These are phyloP conservation scores for Litchi chinensis DNA, from an alignment of 345 rosid species.

Conservation along the genomic window DNA sequence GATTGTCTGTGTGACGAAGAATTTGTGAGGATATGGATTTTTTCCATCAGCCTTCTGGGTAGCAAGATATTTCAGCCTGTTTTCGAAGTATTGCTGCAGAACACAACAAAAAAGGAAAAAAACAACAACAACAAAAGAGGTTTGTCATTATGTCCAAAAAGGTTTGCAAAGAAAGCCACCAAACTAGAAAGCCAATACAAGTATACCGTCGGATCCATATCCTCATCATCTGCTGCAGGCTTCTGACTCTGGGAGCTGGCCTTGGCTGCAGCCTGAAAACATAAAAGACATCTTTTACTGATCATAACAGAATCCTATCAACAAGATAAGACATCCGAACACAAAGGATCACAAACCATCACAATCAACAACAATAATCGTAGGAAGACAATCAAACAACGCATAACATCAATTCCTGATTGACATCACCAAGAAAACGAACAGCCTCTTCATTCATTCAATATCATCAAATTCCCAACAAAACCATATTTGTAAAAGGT, in stretches of 20 bases:
- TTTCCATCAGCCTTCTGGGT: conserved; percentile 66
- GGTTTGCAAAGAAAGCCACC: not conserved
- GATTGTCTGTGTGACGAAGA: conserved; percentile 57
- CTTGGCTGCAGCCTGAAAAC: conserved; percentile 50
- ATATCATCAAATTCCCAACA: not conserved
- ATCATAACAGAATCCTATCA: not conserved
- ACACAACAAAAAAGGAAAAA: conserved; percentile 12
- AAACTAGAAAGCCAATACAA: not conserved
- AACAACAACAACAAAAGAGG: not conserved
- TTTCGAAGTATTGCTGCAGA: conserved; percentile 89
- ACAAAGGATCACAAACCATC: not conserved
- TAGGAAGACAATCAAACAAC: not conserved
- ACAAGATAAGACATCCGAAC: not conserved
- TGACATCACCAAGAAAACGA: not conserved
- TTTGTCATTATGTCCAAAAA: not conserved
- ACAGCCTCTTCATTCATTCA: not conserved
- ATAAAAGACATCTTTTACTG: not conserved
- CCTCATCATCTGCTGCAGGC: conserved; percentile 82
- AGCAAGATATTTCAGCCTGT: conserved; percentile 69
- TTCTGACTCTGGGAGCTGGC: conserved; percentile 41
- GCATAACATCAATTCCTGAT: not conserved
- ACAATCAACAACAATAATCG: not conserved
- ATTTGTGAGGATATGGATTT: conserved; percentile 93
- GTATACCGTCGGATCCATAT: conserved; percentile 91
- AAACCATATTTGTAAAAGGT: not conserved